Percentiles rank a stretch among this genome's conserved stretches.
phyloP scores from a whole-genome alignment of 1,284 basidiomycete genomes.

The Boletellus deceptivus region DNA sequence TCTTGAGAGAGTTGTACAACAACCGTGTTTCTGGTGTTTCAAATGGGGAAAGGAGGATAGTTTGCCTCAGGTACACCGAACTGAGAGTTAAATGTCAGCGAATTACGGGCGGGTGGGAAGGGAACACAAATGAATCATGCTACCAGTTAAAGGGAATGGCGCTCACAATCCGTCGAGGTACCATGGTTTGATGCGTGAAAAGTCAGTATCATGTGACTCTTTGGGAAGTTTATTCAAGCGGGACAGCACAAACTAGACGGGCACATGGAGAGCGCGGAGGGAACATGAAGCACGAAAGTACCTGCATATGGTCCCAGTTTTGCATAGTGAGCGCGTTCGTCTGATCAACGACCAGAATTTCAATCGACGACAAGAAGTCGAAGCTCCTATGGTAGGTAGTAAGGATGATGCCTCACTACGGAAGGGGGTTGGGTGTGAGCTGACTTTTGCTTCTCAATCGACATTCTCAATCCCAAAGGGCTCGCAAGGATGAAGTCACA shows the following conservation, averaged over 20 bases:
- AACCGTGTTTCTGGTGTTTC: constrained; percentile 88
- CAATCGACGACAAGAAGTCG: constrained; percentile 93
- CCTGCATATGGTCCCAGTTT: constrained; percentile 98
- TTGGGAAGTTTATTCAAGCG: constrained; percentile 88
- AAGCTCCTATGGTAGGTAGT: constrained; percentile 52
- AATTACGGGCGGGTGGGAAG: background rate
- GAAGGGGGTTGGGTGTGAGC: constrained; percentile 22
- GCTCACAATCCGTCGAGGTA: constrained; percentile 90
- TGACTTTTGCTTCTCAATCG: constrained; percentile 92
- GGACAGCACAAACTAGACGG: constrained; percentile 75
- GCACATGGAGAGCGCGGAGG: background rate
- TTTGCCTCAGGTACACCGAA: constrained; percentile 82
- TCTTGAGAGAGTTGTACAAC: constrained; percentile 77
- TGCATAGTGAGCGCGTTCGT: constrained; percentile 95
- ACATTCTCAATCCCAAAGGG: constrained; percentile 88
- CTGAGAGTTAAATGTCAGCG: constrained; percentile 37
- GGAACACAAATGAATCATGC: background rate
- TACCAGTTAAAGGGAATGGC: background rate
- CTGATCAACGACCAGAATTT: constrained; percentile 92
- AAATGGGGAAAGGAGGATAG: constrained; percentile 84
- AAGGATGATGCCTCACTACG: background rate
- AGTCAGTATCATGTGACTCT: constrained; percentile 91
- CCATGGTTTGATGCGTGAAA: constrained; percentile 96
- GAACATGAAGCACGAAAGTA: constrained; percentile 25
- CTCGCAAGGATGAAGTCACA: constrained; percentile 93